phyloP scores from a whole-genome alignment of 2,329 filamentous ascomycete species.

The Catunica adiposa region DNA sequence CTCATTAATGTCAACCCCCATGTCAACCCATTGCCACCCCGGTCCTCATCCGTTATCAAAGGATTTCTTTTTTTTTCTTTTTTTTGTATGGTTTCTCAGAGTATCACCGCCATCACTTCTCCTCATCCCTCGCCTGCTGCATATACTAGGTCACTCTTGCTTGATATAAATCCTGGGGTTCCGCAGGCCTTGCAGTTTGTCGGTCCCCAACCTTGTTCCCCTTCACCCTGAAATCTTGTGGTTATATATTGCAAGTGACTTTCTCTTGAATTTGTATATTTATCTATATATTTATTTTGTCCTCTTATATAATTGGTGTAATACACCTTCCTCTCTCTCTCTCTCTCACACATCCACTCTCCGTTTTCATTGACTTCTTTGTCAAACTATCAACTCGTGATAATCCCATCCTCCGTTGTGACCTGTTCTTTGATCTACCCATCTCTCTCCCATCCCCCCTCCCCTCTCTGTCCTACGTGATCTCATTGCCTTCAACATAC shows the following conservation, averaged over 20 bases:
- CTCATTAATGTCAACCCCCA: neutral
- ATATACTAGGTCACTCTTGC: neutral
- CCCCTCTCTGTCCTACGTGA: no score
- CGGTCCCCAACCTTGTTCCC: neutral
- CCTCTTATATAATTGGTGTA: neutral
- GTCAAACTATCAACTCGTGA: no score
- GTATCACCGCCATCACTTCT: neutral
- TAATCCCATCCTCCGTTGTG: no score
- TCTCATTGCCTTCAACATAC: no score
- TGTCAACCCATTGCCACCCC: neutral
- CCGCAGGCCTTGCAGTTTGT: neutral
- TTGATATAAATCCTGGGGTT: neutral
- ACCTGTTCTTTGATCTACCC: no score
- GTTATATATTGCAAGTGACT: neutral
- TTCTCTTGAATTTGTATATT: neutral
- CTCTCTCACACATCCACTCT: no score
- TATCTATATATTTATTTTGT: neutral
- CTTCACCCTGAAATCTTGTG: neutral
- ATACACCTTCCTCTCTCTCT: neutral
- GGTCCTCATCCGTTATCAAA: neutral
- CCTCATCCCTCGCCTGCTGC: neutral
- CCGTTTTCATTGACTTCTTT: no score
- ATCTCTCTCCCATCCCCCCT: no score
- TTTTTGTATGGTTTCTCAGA: no score
- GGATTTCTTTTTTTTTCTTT: neutral